A percentile compares a stretch with the other conserved stretches of the same genome.
These are phyloP conservation scores for Austropuccinia psidii DNA, from an alignment of 1,284 basidiomycete species.

Conservation along the genomic window DNA sequence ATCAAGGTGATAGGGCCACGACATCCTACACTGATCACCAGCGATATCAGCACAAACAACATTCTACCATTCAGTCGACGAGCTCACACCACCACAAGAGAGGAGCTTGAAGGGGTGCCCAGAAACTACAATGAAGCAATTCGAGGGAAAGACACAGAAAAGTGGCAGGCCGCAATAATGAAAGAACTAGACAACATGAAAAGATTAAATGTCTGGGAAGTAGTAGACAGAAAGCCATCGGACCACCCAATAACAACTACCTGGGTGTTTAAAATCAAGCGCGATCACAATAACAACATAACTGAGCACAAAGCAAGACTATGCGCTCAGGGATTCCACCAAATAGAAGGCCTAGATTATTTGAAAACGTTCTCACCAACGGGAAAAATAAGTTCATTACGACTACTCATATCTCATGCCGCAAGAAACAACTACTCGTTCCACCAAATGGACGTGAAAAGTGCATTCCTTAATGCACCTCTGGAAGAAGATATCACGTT, in stretches of 20 bases:
- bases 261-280: background rate
- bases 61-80: too few relatives aligned
- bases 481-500: background rate
- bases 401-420: background rate
- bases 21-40: too few relatives aligned
- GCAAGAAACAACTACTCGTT: background rate
- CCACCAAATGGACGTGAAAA: background rate
- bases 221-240: too few relatives aligned
- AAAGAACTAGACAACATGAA: background rate
- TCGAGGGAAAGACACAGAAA: background rate
- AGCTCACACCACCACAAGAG: too few relatives aligned
- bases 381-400: background rate
- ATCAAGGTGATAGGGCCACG: too few relatives aligned
- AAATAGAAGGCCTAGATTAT: background rate
- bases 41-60: too few relatives aligned
- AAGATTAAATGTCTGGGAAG: background rate
- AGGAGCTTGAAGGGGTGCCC: too few relatives aligned
- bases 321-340: background rate
- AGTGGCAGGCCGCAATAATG: background rate
- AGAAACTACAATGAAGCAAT: background rate
- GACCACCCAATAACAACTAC: background rate
- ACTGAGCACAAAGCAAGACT: background rate
- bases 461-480: background rate
- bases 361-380: background rate
- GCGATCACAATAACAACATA: background rate